Percentiles rank a stretch among this genome's conserved stretches.
Conservation (phyloP, 2,329 filamentous ascomycete genomes). For the Cryphonectria carpinicola region DNA sequence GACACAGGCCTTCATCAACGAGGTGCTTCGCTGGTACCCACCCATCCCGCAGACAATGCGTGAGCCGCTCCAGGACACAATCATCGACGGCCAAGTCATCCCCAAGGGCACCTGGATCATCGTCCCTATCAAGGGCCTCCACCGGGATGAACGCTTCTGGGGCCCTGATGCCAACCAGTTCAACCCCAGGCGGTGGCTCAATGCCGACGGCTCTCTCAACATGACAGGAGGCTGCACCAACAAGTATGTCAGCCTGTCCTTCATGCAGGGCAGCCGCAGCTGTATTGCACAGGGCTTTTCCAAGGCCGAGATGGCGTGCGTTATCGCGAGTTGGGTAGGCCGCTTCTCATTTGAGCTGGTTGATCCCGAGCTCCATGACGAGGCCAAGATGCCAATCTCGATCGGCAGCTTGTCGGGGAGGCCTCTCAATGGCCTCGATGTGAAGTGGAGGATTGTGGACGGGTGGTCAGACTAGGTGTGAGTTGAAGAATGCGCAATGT, state of each 20-base stretch:
- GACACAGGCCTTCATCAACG: no score
- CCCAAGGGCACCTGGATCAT: constrained; percentile 61
- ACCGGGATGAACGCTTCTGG: constrained; percentile 65
- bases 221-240: constrained; percentile 41
- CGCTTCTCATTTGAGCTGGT: no score
- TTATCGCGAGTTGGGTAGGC: constrained; percentile 44
- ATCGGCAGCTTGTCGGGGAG: no score
- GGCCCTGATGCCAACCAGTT: constrained; percentile 64
- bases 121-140: constrained; percentile 67
- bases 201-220: constrained; percentile 38
- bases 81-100: constrained; percentile 61
- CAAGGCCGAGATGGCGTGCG: constrained; percentile 67
- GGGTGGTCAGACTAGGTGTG: no score
- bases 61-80: constrained; percentile 33
- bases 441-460: no score
- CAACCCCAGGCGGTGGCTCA: constrained; percentile 63
- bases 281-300: constrained; percentile 67
- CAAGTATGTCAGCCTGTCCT: constrained; percentile 61
- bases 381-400: no score
- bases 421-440: no score
- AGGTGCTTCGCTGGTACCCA: constrained; percentile 27
- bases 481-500: no score
- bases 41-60: constrained; percentile 30
- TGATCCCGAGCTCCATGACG: no score
- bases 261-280: constrained; percentile 55